A percentile compares a stretch with the other conserved stretches of the same genome.
These are phyloP conservation scores for Macroventuria anomochaeta DNA, from an alignment of 2,329 filamentous ascomycete genomes.

Conservation along the genomic window DNA sequence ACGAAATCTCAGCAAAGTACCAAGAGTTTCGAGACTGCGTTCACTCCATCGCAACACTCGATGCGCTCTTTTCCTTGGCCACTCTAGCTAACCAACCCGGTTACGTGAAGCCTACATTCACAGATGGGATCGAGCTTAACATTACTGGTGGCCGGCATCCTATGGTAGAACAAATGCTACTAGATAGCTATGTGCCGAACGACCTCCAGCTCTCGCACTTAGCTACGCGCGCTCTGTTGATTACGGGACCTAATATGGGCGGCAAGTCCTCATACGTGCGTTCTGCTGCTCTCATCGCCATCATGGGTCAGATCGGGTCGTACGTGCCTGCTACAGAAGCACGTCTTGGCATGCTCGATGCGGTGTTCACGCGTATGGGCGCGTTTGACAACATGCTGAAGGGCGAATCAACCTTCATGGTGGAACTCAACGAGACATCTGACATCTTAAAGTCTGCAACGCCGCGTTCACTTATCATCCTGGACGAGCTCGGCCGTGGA, in stretches of 20 bases:
- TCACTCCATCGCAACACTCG: conserved; percentile 81
- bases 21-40: conserved; percentile 89
- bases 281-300: conserved; percentile 85
- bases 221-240: conserved; percentile 73
- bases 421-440: conserved; percentile 91
- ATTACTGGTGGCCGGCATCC: conserved; percentile 84
- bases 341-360: conserved; percentile 81
- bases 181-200: conserved; percentile 91
- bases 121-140: conserved; percentile 70
- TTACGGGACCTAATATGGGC: conserved; percentile 98
- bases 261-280: conserved; percentile 98
- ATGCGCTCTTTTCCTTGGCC: conserved; percentile 87
- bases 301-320: conserved; percentile 93
- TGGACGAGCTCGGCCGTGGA: conserved; percentile 92
- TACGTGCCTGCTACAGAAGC: conserved; percentile 85
- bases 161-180: conserved; percentile 90
- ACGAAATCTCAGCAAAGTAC: conserved; percentile 80
- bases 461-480: conserved; percentile 81
- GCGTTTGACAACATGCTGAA: conserved; percentile 95
- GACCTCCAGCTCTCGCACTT: conserved; percentile 70
- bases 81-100: conserved; percentile 84
- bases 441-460: conserved; percentile 91
- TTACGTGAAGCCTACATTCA: conserved; percentile 79
- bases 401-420: conserved; percentile 97
- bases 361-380: conserved; percentile 94